phyloP scores from a whole-genome alignment of 2,329 filamentous ascomycete species.

The Microdochium paspali region DNA sequence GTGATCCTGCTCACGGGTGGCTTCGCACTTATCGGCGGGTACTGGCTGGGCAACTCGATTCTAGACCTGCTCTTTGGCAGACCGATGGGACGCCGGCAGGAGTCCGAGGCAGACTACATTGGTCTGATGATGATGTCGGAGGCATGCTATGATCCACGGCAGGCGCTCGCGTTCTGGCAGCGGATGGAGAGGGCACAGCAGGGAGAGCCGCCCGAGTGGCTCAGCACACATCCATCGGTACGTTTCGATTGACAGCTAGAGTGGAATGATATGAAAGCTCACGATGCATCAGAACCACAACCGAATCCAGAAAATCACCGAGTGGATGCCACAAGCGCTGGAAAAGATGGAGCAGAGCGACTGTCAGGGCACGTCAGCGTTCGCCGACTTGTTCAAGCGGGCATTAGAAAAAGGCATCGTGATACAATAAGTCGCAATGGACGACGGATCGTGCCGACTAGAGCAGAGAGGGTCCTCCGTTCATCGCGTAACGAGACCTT shows the following conservation, averaged over 20 bases:
- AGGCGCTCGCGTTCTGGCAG: conserved; percentile 58
- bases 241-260: too few relatives aligned
- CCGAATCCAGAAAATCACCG: conserved; percentile 53
- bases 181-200: conserved; percentile 49
- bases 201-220: conserved; percentile 53
- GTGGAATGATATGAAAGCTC: too few relatives aligned
- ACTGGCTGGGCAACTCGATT: conserved; percentile 34
- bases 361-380: conserved; percentile 40
- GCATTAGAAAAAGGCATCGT: conserved; percentile 30
- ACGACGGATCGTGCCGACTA: not conserved
- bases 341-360: conserved; percentile 44
- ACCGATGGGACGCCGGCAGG: conserved; percentile 63
- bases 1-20: conserved; percentile 38
- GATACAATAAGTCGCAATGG: conserved; percentile 10
- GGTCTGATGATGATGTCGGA: conserved; percentile 77
- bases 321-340: conserved; percentile 51
- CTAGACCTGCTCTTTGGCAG: conserved; percentile 55
- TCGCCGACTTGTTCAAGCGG: conserved; percentile 41
- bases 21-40: conserved; percentile 29
- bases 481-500: too few relatives aligned
- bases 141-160: conserved; percentile 64
- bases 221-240: conserved; percentile 71
- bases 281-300: conserved; percentile 39
- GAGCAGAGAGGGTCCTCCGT: too few relatives aligned
- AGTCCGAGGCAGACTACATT: conserved; percentile 72